Base-by-base conservation (phyloP, 2,329 filamentous ascomycete genomes). In the Alternaria incomplexa region DNA sequence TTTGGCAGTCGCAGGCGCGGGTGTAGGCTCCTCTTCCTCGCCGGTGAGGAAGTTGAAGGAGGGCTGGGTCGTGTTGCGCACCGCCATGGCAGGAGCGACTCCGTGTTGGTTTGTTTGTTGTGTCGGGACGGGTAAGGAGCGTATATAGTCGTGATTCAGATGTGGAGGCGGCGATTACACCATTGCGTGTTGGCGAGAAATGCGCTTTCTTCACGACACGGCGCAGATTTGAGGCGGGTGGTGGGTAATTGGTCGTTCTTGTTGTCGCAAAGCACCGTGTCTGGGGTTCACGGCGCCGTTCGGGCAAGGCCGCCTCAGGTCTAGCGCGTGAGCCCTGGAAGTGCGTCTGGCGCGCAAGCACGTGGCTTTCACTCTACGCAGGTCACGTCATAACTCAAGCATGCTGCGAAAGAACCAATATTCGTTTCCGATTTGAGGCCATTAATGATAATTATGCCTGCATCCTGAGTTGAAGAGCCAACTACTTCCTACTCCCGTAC, bases 1-100 rank as follows among this genome's bases (percentile, higher is more conserved):
- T 46, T 66, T 70, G 26, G 66, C 66, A 25, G 73, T 73, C 1
- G 73, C 71, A 32, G 78, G 71, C 28, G 64, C 66, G n/a, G 73
- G 74, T 3, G 73, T 72, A 28, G 78, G 22, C 13, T 56, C 72
- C 47, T 80, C 75, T 45, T 71, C 72, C 30, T 73, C 81, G 56
- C 83, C 84, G 12, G 82, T 80, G 48, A 85, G 79, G 72, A 85
- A 82, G 73, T 85, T 83, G 73, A 82, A 85, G 30, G 78, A 81
- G 11, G 83, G 82, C 58, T 80, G 77, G 66, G 82, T 81, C 26
- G 77, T 73, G 61, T 79, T 72, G 50, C 75, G 67, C 47, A 70
- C 69, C 26, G 74, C 68, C 70, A 74, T 75, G 63, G 68, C 71
- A 17, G 28, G 17, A 40, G 40, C 25, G 53, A 45, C 56, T 51